Evolutionary conservation across 78 protist genomes (phyloP).

Genomic region (Salpingoeca rosetta): DNA sequence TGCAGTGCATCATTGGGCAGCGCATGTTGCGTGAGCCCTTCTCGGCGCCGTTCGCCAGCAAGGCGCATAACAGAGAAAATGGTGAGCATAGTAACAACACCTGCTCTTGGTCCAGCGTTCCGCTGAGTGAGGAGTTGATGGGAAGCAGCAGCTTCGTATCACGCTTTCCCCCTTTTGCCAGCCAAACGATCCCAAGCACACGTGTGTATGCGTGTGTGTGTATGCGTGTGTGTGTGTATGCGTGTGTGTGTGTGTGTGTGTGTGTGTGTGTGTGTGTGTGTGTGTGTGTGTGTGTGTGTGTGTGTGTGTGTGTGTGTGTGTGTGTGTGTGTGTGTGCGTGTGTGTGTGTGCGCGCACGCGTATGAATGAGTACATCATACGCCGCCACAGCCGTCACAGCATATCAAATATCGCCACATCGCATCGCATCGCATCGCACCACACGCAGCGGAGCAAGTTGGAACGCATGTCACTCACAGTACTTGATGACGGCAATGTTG

Average conservation of each 20-base stretch:
- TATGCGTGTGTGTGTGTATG: not conserved
- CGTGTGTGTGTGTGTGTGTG: conserved; percentile 7
- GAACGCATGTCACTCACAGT: conserved; percentile 43
- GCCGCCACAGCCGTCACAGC: too few species aligned
- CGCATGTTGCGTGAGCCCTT: too few species aligned
- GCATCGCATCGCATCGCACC: not conserved
- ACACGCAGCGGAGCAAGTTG: not conserved
- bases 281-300: too few species aligned
- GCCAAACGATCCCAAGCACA: not conserved
- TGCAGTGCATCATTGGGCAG: too few species aligned
- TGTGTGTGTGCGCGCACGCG: not conserved
- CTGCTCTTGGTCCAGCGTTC: conserved; percentile 70
- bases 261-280: not conserved
- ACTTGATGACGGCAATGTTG: conserved; percentile 97
- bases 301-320: too few species aligned
- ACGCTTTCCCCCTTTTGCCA: conserved; percentile 88
- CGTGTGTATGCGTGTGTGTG: not conserved
- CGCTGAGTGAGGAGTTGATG: conserved; percentile 73
- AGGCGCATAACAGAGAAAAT: conserved; percentile 3
- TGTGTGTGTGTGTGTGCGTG: not conserved
- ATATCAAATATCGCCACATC: too few species aligned
- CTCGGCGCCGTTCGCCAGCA: too few species aligned
- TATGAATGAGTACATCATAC: too few species aligned
- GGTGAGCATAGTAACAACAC: conserved; percentile 48
- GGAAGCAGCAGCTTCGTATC: conserved; percentile 82